Evolutionary conservation across 495 filamentous ascomycete species (phyloP), one percentile per base, ranked within the genome.

Genomic region (Daldinia childiae): DNA sequence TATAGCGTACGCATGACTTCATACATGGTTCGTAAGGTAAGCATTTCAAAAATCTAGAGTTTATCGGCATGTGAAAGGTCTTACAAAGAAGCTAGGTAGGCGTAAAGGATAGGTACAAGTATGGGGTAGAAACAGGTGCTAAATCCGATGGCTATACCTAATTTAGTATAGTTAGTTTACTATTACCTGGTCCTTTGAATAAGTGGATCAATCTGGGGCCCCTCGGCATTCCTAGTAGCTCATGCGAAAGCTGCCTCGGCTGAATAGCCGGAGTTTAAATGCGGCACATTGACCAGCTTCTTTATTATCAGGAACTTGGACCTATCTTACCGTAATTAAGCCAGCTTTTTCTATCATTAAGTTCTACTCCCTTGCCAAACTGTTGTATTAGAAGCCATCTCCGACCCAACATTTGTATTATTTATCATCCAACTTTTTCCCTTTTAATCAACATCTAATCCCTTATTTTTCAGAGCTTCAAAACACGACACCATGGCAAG

Each of bases 401-500:
- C 34, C 50, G 32, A 11, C 26, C 57, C 4, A 29, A 30, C 50
- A 54, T 5, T 4, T 30, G 1, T 30, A 29, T 30, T 30, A 54
- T 17, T 4, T 54, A 54, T 6, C 50, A 17, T 54, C 21, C 26
- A 27, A 54, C 5, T 54, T 30, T 54, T 17, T 39, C n/a, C n/a
- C 50, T 58, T 39, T 26, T 30, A 54, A 54, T 54, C 27, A 14
- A 7, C 26, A 5, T 34, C 50, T 60, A 39, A 71, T 71, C 66
- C 68, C 69, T 55, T 52, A 12, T 34, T 73, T 51, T 52, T 69
- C 56, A 78, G 29, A 73, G 57, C 65, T 69, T 69, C 62, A 62
- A 38, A 41, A 11, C 12, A 29, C 43, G 43, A 24, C 80, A 84
- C 58, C 19, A 94, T 93, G 91, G 86, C 90, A 75, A 89, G 92